phyloP scores from a whole-genome alignment of 495 filamentous ascomycete genomes.

The Massariosphaeria phaeospora region DNA sequence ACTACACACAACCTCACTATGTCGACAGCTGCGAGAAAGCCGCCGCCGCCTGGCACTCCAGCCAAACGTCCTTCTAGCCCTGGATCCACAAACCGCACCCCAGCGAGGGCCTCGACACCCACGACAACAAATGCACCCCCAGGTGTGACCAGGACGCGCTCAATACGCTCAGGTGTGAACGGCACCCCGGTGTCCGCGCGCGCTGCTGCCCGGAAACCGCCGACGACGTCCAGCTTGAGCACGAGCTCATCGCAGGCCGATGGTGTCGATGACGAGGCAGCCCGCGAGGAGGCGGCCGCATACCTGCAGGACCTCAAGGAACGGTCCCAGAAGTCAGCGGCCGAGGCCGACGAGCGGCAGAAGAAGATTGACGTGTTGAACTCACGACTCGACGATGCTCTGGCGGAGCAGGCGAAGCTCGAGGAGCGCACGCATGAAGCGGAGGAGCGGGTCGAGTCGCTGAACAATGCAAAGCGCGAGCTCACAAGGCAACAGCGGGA shows the following conservation, averaged over 20 bases:
- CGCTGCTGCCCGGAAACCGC: conserved; percentile 33
- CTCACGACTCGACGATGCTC: conserved; percentile 76
- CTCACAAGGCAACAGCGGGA: conserved; percentile 75
- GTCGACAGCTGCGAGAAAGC: conserved; percentile 25
- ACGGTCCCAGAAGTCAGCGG: conserved; percentile 74
- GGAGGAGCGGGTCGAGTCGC: conserved; percentile 69
- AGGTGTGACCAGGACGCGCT: conserved; percentile 25
- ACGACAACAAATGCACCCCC: conserved; percentile 16
- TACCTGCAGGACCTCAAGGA: conserved; percentile 80
- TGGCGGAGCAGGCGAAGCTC: conserved; percentile 74
- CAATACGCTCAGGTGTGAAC: conserved; percentile 18
- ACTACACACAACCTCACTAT: not conserved
- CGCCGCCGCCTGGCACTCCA: conserved; percentile 20
- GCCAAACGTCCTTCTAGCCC: conserved; percentile 18
- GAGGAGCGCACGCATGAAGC: conserved; percentile 81
- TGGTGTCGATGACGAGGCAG: conserved; percentile 52
- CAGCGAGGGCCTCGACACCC: conserved; percentile 10
- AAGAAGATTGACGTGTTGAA: conserved; percentile 82
- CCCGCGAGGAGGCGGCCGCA: conserved; percentile 67
- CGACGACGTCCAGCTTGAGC: conserved; percentile 31
- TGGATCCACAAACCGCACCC: conserved; percentile 15
- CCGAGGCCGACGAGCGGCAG: conserved; percentile 69
- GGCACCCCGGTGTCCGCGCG: conserved; percentile 35
- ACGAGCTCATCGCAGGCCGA: conserved; percentile 28
- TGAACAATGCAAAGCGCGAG: conserved; percentile 77